phyloP scores from a whole-genome alignment of 495 filamentous ascomycete species.

The Aspergillus cristatus region DNA sequence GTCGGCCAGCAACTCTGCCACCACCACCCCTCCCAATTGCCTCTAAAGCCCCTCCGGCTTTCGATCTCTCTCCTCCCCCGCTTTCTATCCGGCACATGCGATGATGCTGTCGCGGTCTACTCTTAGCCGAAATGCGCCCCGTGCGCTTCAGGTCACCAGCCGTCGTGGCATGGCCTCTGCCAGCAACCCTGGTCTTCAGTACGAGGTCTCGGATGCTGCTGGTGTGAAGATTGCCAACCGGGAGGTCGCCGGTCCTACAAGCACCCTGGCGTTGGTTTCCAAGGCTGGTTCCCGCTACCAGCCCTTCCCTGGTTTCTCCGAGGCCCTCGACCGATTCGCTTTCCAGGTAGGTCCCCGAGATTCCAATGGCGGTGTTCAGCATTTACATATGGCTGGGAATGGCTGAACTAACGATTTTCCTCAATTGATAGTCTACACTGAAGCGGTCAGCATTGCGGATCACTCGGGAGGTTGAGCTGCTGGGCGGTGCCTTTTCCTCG shows the following conservation, averaged over 20 bases:
- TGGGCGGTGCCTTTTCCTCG: conserved; percentile 75
- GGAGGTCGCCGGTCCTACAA: conserved; percentile 79
- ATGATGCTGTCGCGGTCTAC: conserved; percentile 81
- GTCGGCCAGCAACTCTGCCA: conserved; percentile 14
- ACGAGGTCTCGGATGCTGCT: conserved; percentile 72
- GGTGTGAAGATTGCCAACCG: conserved; percentile 87
- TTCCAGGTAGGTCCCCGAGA: conserved; percentile 70
- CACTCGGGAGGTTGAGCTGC: conserved; percentile 85
- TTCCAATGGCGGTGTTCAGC: conserved; percentile 13
- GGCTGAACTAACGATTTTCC: conserved; percentile 4
- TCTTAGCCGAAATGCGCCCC: conserved; percentile 67
- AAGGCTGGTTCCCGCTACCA: conserved; percentile 92
- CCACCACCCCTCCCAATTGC: conserved; percentile 33
- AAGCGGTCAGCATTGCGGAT: conserved; percentile 85
- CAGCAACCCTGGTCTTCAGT: conserved; percentile 72
- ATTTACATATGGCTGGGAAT: neutral
- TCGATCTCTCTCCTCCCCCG: conserved; percentile 16
- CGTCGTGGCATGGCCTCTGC: conserved; percentile 74
- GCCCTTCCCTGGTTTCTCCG: conserved; percentile 75
- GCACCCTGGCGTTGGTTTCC: conserved; percentile 79
- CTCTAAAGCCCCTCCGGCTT: conserved; percentile 31
- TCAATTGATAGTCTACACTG: conserved; percentile 59
- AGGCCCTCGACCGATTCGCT: conserved; percentile 84
- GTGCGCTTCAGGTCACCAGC: conserved; percentile 53
- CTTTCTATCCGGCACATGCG: conserved; percentile 36